A percentile compares a stretch with the other conserved stretches of the same genome.
Conservation (phyloP, 1,284 basidiomycete species). For the Veloboletus limbatus region DNA sequence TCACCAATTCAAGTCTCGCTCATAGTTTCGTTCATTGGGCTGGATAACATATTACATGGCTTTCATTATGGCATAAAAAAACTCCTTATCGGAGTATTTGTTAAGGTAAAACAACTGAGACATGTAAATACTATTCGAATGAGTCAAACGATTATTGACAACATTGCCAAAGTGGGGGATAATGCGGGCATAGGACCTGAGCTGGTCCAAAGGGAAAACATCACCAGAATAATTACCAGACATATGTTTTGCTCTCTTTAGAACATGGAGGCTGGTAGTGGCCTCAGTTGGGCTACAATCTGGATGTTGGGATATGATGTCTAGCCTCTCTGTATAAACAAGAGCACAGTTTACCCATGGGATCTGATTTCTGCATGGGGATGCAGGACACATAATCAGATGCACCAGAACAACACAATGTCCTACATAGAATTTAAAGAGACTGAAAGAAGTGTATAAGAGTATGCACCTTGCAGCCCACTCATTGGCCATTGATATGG, state of each 20-base stretch:
- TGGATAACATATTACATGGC: not conserved
- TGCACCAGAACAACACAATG: not conserved
- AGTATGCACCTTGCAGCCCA: too few species aligned
- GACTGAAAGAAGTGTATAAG: too few species aligned
- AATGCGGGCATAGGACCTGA: conserved; percentile 17
- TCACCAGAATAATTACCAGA: conserved; percentile 18
- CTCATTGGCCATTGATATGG: too few species aligned
- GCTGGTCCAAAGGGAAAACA: conserved; percentile 20
- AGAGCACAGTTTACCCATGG: conserved; percentile 1
- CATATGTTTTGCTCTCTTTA: conserved; percentile 23
- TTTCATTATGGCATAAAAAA: conserved; percentile 15
- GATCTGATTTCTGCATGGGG: not conserved
- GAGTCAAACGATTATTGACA: conserved; percentile 24
- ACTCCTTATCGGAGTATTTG: conserved; percentile 33
- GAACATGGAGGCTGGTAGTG: conserved; percentile 8
- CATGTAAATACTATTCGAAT: conserved; percentile 21
- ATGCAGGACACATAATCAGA: conserved; percentile 3
- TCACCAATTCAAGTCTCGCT: too few species aligned
- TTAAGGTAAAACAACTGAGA: conserved; percentile 27
- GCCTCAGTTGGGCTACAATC: conserved; percentile 11
- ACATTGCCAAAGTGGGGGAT: conserved; percentile 19
- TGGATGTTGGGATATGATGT: not conserved
- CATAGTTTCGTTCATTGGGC: too few species aligned
- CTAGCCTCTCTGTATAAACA: conserved; percentile 1
- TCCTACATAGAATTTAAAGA: not conserved